Conservation (phyloP, 1,284 basidiomycete species). For the Thelephora terrestris region DNA sequence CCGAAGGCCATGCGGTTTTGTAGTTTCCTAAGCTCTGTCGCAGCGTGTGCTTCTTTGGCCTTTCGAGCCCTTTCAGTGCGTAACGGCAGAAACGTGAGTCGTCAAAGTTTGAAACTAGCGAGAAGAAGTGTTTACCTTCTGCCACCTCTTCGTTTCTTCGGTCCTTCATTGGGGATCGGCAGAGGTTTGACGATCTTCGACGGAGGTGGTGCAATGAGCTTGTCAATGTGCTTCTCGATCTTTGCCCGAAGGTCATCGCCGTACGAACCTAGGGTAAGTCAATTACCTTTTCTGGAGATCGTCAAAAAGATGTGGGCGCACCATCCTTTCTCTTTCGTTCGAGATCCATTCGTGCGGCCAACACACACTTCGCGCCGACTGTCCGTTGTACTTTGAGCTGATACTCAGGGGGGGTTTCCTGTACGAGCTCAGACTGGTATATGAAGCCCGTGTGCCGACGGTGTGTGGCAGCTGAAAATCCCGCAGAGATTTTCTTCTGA, state of each 20-base stretch:
- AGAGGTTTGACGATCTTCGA: constrained; percentile 91
- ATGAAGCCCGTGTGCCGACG: constrained; percentile 95
- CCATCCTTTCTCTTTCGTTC: constrained; percentile 72
- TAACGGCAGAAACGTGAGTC: not conserved
- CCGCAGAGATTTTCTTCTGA: constrained; percentile 81
- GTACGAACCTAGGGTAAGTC: constrained; percentile 50
- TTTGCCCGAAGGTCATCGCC: constrained; percentile 77
- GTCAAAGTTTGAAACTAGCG: not conserved
- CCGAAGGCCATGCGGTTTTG: constrained; percentile 98
- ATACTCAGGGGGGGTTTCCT: constrained; percentile 84
- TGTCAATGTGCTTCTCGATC: constrained; percentile 85
- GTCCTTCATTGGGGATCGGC: constrained; percentile 93
- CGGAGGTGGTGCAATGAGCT: constrained; percentile 89
- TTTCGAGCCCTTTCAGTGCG: constrained; percentile 70
- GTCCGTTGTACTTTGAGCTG: constrained; percentile 89
- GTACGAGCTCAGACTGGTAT: constrained; percentile 85
- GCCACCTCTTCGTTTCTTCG: constrained; percentile 92
- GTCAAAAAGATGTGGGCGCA: constrained; percentile 21
- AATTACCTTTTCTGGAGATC: not conserved
- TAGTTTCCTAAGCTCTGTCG: constrained; percentile 93
- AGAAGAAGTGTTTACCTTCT: constrained; percentile 51
- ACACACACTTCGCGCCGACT: constrained; percentile 83
- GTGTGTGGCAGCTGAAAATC: constrained; percentile 74
- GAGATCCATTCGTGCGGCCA: constrained; percentile 91
- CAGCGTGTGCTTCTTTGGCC: constrained; percentile 93